Percentiles rank a stretch among this genome's conserved stretches.
Evolutionary conservation across 2,329 filamentous ascomycete species (phyloP).

Genomic region (Aureobasidium sp.): DNA sequence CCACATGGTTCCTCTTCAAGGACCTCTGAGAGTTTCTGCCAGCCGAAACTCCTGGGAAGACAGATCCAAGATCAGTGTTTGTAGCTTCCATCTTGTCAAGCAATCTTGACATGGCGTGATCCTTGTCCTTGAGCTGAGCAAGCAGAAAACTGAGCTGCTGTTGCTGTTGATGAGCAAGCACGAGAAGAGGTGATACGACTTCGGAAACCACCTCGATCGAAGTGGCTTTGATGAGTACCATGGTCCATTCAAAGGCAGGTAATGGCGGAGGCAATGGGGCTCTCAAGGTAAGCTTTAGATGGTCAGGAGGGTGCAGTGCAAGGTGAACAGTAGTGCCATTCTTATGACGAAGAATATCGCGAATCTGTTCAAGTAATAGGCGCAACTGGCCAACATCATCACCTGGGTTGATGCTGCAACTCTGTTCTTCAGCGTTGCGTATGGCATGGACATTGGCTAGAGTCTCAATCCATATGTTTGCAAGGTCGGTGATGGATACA

Average conservation of each 20-base stretch:
- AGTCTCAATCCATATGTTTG: slow-evolving; percentile 62
- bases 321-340: slow-evolving; percentile 25
- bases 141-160: slow-evolving; percentile 41
- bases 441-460: slow-evolving; percentile 55
- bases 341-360: slow-evolving; percentile 33
- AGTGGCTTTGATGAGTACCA: slow-evolving; percentile 42
- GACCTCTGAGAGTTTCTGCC: slow-evolving; percentile 35
- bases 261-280: slow-evolving; percentile 56
- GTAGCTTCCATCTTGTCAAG: slow-evolving; percentile 50
- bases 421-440: slow-evolving; percentile 50
- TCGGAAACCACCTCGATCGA: slow-evolving; percentile 36
- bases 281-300: slow-evolving; percentile 45
- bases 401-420: slow-evolving; percentile 65
- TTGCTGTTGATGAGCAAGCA: slow-evolving; percentile 38
- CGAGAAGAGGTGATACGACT: slow-evolving; percentile 46
- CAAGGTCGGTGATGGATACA: slow-evolving; percentile 61
- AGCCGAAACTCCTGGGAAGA: slow-evolving; percentile 47
- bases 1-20: slow-evolving; percentile 42
- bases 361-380: slow-evolving; percentile 57
- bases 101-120: slow-evolving; percentile 49
- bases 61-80: slow-evolving; percentile 45
- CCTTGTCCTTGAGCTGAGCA: slow-evolving; percentile 45
- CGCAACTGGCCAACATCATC: slow-evolving; percentile 58
- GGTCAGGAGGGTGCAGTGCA: slow-evolving; percentile 20
- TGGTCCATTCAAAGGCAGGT: slow-evolving; percentile 54